Evolutionary conservation across 2,329 filamentous ascomycete species (phyloP), one percentile per base, ranked within the genome.

Genomic region (Aspergillus costaricaensis): DNA sequence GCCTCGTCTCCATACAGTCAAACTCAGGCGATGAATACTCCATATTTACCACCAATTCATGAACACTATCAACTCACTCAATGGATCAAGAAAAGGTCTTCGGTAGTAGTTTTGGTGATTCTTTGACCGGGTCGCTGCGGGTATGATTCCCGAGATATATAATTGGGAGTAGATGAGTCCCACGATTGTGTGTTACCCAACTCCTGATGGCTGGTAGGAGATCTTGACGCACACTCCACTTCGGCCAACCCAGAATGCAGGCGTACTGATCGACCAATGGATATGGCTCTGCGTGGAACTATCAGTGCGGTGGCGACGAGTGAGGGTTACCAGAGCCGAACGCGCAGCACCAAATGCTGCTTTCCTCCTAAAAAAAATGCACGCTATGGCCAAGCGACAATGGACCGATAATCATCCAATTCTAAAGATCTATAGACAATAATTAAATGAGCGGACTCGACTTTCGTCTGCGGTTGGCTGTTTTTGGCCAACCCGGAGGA

Each of bases 201-300:
- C 47, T 32, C 27, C 47, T 50, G 25, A n/a, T 17, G 25, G 30
- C 47, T 27, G 25, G 25, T 49, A 30, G 25, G 47, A 50, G 47
- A 50, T 50, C 47, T 50, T 25, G 53, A 30, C 32, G 43, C 7
- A 25, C 19, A 27, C 41, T n/a, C 25, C 53, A 44, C 12, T 32
- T 25, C 32, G 39, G n/a, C 38, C 53, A 55, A 55, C 32, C 53
- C 53, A 43, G 39, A 27, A 36, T 30, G 27, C 17, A 19, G 53
- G 27, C 25, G 53, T 41, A 47, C 23, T 21, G 53, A 55, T 55
- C 53, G 36, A 41, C 39, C 39, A 47, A 47, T 55, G 41, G 53
- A 47, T 36, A 19, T 32, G 25, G 41, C 27, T 30, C 43, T 43
- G 43, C 36, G 23, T 55, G 53, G 17, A 30, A 55, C 53, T 55